Percentiles rank a stretch among this genome's conserved stretches.
Evolutionary conservation across 2,329 filamentous ascomycete species (phyloP).

Genomic region (Neodidymelliopsis sp.): DNA sequence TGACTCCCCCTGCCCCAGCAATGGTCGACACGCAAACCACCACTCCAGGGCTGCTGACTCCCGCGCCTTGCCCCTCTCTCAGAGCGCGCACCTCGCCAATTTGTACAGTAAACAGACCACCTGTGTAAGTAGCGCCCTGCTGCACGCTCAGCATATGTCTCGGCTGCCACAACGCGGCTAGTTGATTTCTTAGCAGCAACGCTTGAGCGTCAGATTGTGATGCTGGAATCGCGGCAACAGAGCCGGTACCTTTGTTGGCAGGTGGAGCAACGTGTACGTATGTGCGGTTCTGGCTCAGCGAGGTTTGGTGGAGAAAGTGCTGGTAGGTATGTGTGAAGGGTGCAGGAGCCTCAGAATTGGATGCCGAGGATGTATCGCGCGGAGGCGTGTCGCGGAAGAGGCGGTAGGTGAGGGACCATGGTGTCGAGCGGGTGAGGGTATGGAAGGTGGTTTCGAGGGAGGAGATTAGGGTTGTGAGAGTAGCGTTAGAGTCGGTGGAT

Average conservation of each 20-base stretch:
- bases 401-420: conserved; percentile 44
- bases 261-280: conserved; percentile 37
- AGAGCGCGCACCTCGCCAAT: conserved; percentile 38
- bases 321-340: conserved; percentile 36
- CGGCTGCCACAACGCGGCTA: conserved; percentile 38
- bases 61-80: conserved; percentile 28
- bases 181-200: conserved; percentile 27
- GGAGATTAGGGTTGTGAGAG: conserved; percentile 32
- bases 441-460: conserved; percentile 38
- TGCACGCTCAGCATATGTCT: conserved; percentile 33
- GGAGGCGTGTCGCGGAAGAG: conserved; percentile 43
- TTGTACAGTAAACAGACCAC: conserved; percentile 35
- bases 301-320: conserved; percentile 40
- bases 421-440: conserved; percentile 26
- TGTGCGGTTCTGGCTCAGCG: conserved; percentile 27
- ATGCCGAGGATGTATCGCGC: conserved; percentile 12
- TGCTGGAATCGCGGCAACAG: conserved; percentile 34
- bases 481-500: conserved; percentile 32
- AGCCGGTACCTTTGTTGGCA: conserved; percentile 9
- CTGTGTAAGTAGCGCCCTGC: conserved; percentile 30
- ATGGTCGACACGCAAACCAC: conserved; percentile 38
- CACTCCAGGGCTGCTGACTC: conserved; percentile 34
- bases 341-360: conserved; percentile 18
- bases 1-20: conserved; percentile 17
- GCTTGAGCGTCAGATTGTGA: conserved; percentile 33